Base-by-base conservation (phyloP, 2,329 filamentous ascomycete genomes). In the Xylariaceae sp. region DNA sequence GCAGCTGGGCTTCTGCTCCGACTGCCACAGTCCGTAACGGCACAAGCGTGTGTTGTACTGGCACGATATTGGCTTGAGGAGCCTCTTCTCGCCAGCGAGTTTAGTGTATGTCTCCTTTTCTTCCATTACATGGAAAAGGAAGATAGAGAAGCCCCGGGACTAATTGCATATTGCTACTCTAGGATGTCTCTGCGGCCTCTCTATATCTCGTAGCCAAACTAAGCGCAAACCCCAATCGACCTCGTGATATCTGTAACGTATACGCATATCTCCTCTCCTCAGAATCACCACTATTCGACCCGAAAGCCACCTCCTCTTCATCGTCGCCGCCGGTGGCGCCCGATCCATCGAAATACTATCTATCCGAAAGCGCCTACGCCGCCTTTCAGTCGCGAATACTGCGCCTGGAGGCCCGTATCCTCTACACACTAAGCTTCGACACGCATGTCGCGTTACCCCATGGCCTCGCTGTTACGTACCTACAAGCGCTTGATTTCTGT, bases 381-480 rank as follows among this genome's bases (percentile, higher is more conserved):
- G 68, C 77, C 54, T 82, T 83, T 63, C 83, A 86, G 60, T 72
- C 76, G 26, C 76, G 79, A 11, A 76, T 97, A 4, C 79, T 95
- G 44, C 74, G 79, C n/a, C 80, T 86, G 47, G 94, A 99, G 71
- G 82, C 87, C 3, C 82, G 85, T 41, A 83, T 97, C 19, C 79
- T 97, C 1, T 83, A 84, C 57, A 78, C 83, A 0, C 76, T 96
- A 0, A 85, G 85, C 11, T 97, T 96, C 71, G 82, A 95, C 65
- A 88, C 86, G 1, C 89, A 94, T 62, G 89, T 95, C 8, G 84
- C 89, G 1, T 79, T 96, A 0, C 94, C 94, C 0, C 89, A 97
- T 67, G 81, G 88, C 0, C 81, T 97, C 11, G 89, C 89, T 55
- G 81, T 97, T 55, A 96, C 91, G 4, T 99, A 97, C 68, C 81